These are phyloP conservation scores for Paraphaeosphaeria sporulosa DNA, from an alignment of 2,329 filamentous ascomycete species.

Conservation along the genomic window DNA sequence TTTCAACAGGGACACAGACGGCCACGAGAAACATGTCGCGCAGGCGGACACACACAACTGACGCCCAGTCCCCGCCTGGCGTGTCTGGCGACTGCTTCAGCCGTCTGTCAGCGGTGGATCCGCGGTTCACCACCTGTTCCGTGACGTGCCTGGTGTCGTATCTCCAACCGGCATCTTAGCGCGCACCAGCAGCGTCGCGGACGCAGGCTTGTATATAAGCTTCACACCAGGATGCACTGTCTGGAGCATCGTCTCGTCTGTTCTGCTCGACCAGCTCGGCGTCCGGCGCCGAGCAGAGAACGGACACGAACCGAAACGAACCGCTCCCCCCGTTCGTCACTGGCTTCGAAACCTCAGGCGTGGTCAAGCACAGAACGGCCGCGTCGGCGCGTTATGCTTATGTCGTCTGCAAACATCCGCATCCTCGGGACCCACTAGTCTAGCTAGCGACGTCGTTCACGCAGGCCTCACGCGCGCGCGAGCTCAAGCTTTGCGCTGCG, in stretches of 20 bases:
- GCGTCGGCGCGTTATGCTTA: too few relatives aligned
- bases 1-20: neutral
- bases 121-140: neutral
- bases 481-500: too few relatives aligned
- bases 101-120: neutral
- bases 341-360: too few relatives aligned
- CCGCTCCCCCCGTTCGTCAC: neutral
- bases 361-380: neutral
- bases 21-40: slow-evolving; percentile 16
- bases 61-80: neutral
- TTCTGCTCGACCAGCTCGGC: neutral
- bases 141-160: neutral
- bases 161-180: too few relatives aligned
- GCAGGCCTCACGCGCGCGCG: neutral
- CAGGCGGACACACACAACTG: neutral
- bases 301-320: neutral
- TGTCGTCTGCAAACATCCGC: neutral
- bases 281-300: too few relatives aligned
- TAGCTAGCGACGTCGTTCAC: slow-evolving; percentile 7
- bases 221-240: too few relatives aligned
- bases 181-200: too few relatives aligned
- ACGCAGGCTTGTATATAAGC: too few relatives aligned
- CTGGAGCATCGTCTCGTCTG: too few relatives aligned
- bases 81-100: slow-evolving; percentile 19
- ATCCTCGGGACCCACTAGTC: neutral